A percentile compares a stretch with the other conserved stretches of the same genome.
These are phyloP conservation scores for Phytophthora fragariae DNA, from an alignment of 352 stramenopile species.

Conservation along the genomic window DNA sequence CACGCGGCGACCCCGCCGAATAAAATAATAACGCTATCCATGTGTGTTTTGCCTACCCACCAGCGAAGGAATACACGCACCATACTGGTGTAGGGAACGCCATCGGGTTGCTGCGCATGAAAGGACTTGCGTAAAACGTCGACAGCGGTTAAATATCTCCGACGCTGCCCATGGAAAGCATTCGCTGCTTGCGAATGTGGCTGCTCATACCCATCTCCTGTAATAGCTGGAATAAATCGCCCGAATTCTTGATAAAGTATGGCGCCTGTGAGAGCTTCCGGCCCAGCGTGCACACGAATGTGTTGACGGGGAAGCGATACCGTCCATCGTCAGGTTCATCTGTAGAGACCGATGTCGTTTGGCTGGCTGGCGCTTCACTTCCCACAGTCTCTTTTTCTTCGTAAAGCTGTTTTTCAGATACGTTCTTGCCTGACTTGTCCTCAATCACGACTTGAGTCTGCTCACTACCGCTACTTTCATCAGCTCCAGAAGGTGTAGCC, in stretches of 20 bases:
- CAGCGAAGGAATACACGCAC: slow-evolving; percentile 80
- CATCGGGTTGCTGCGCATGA: slow-evolving; percentile 76
- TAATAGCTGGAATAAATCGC: slow-evolving; percentile 83
- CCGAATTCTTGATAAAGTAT: slow-evolving; percentile 90
- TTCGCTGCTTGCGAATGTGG: slow-evolving; percentile 76
- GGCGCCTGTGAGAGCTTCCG: slow-evolving; percentile 85
- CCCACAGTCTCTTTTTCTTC: slow-evolving; percentile 10
- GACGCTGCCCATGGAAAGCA: slow-evolving; percentile 61
- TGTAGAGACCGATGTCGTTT: slow-evolving; percentile 40
- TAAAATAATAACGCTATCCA: slow-evolving; percentile 41
- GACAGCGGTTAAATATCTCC: slow-evolving; percentile 23
- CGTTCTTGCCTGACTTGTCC: slow-evolving; percentile 16
- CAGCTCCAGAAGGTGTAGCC: neutral
- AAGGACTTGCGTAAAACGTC: slow-evolving; percentile 54
- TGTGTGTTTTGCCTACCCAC: slow-evolving; percentile 6
- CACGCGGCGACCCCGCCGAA: slow-evolving; percentile 19
- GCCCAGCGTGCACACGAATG: slow-evolving; percentile 86
- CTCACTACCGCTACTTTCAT: slow-evolving; percentile 5
- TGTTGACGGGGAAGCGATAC: slow-evolving; percentile 85
- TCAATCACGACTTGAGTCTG: slow-evolving; percentile 22
- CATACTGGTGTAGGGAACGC: slow-evolving; percentile 75
- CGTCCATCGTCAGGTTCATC: slow-evolving; percentile 57
- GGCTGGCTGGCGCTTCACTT: slow-evolving; percentile 25
- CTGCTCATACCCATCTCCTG: slow-evolving; percentile 89
- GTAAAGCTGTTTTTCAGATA: slow-evolving; percentile 20